Conservation (phyloP, 805 yeast species). For the Saturnispora kantuleensis region DNA sequence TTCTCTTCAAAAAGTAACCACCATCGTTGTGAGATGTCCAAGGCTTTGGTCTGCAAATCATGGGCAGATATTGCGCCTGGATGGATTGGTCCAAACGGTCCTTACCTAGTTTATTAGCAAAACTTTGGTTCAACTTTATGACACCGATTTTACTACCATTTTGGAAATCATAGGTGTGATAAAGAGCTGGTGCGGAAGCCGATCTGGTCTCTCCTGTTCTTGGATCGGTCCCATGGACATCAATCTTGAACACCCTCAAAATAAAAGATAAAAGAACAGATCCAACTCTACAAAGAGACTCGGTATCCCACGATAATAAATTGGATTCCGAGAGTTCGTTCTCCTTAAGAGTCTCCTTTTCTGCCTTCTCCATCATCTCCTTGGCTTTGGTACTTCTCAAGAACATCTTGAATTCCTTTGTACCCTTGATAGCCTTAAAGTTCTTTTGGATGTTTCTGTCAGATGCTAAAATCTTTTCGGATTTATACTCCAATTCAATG, state of each 20-base stretch:
- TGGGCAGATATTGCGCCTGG: constrained; percentile 79
- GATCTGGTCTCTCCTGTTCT: constrained; percentile 53
- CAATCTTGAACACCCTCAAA: constrained; percentile 72
- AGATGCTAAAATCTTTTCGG: constrained; percentile 51
- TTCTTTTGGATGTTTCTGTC: constrained; percentile 49
- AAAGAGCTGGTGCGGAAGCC: constrained; percentile 83
- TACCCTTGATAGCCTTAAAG: constrained; percentile 38
- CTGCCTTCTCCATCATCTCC: constrained; percentile 20
- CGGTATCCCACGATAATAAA: constrained; percentile 22
- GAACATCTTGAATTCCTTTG: constrained; percentile 32
- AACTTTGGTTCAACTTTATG: constrained; percentile 59
- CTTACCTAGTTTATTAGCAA: constrained; percentile 57
- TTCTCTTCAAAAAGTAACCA: constrained; percentile 64
- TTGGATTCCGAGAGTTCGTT: constrained; percentile 12
- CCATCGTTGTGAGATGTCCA: constrained; percentile 82
- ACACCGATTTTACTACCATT: constrained; percentile 77
- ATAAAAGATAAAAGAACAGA: constrained; percentile 66
- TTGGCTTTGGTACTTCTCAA: constrained; percentile 27
- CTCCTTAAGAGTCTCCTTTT: constrained; percentile 12
- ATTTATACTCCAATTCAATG: constrained; percentile 72
- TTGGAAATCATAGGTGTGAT: constrained; percentile 75
- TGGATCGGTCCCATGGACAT: constrained; percentile 76
- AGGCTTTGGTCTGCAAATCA: constrained; percentile 83
- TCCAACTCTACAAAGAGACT: constrained; percentile 58
- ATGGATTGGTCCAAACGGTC: constrained; percentile 55